Conservation (phyloP, 176 grass and related monocot genomes). For the Secale cereale region DNA sequence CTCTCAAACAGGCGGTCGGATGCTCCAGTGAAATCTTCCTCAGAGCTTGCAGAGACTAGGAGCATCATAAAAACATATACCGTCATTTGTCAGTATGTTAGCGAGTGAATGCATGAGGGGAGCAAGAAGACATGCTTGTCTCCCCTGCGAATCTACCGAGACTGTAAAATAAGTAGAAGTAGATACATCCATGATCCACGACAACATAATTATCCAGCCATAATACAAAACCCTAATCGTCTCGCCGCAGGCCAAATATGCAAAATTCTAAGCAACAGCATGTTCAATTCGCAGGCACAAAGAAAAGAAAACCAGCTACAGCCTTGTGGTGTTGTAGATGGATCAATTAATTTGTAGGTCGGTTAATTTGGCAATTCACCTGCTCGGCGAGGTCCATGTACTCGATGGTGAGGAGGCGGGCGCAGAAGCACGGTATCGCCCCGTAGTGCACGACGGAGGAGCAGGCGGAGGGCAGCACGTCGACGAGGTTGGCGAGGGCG, state of each 20-base stretch:
- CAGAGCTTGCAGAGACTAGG: constrained; percentile 83
- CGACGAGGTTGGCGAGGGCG: constrained; percentile 79
- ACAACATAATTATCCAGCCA: neutral
- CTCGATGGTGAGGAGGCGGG: constrained; percentile 83
- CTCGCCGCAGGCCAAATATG: neutral
- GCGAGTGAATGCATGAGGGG: neutral
- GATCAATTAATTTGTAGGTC: too few species aligned
- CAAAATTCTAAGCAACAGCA: neutral
- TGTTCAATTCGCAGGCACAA: neutral
- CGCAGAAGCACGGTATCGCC: constrained; percentile 83
- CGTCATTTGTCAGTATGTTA: neutral
- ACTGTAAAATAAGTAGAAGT: neutral
- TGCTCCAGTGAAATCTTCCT: constrained; percentile 92
- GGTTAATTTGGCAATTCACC: constrained; percentile 20
- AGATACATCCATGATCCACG: too few species aligned
- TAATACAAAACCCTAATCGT: neutral
- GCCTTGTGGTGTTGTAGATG: too few species aligned
- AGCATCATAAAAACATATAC: neutral
- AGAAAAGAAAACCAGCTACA: too few species aligned
- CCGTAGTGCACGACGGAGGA: constrained; percentile 82
- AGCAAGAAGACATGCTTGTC: neutral
- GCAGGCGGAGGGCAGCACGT: constrained; percentile 77
- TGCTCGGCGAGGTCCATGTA: constrained; percentile 99
- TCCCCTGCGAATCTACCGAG: neutral
- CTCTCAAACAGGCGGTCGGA: constrained; percentile 72